These are phyloP conservation scores for Alternaria panax DNA, from an alignment of 2,329 filamentous ascomycete genomes.

Conservation along the genomic window DNA sequence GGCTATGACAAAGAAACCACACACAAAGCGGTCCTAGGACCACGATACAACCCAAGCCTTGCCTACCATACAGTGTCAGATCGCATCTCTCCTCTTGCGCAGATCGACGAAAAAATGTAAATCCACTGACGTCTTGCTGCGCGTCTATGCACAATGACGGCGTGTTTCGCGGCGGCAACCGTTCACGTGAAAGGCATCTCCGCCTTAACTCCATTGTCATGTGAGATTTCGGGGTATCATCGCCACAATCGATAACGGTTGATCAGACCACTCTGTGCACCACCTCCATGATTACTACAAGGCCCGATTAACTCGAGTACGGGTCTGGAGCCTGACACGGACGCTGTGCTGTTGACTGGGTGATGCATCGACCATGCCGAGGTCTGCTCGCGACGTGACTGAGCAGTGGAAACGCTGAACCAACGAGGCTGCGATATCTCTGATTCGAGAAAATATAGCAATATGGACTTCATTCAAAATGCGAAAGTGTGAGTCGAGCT, in stretches of 20 bases:
- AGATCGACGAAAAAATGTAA: constrained; percentile 16
- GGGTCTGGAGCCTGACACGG: background rate
- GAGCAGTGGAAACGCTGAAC: too few relatives aligned
- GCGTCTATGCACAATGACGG: constrained; percentile 42
- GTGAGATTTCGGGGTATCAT: constrained; percentile 24
- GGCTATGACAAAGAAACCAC: constrained; percentile 1
- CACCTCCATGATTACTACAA: constrained; percentile 24
- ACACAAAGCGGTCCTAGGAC: constrained; percentile 14
- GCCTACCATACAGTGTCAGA: background rate
- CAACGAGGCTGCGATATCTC: too few relatives aligned
- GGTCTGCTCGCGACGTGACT: too few relatives aligned
- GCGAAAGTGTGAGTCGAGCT: too few relatives aligned
- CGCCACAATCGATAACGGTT: constrained; percentile 28
- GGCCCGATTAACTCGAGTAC: constrained; percentile 11
- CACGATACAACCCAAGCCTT: background rate
- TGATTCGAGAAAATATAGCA: too few relatives aligned
- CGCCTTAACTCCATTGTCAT: constrained; percentile 38
- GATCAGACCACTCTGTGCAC: constrained; percentile 6
- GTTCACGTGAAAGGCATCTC: constrained; percentile 29
- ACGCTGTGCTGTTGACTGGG: background rate
- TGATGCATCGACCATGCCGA: background rate
- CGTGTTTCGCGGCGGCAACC: constrained; percentile 13
- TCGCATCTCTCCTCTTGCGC: background rate
- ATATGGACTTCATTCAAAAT: too few relatives aligned
- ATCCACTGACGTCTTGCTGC: constrained; percentile 22